Evolutionary conservation across 306 rosid species (phyloP).

Genomic region (Albizia julibrissin): DNA sequence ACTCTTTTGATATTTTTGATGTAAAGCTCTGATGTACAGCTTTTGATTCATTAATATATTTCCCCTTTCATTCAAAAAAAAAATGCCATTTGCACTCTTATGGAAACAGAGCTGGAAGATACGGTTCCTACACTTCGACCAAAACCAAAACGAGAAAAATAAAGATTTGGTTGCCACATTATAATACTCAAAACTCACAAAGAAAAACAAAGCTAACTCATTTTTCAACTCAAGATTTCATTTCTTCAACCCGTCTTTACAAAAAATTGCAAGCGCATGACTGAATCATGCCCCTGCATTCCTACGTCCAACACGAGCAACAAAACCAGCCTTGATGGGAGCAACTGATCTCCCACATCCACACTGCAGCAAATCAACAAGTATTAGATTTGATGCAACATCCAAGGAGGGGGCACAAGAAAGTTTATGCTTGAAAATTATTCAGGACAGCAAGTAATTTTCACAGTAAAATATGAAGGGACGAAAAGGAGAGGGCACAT

Average conservation of each 20-base stretch:
- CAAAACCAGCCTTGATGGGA: constrained; percentile 94
- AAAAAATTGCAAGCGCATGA: background rate
- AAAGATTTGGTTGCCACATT: background rate
- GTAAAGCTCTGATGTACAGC: too few relatives aligned
- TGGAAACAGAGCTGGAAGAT: background rate
- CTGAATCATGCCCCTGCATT: constrained; percentile 62
- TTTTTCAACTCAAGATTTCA: background rate
- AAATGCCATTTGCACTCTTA: background rate
- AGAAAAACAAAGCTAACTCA: background rate
- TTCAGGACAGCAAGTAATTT: background rate
- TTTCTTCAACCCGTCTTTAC: constrained; percentile 6
- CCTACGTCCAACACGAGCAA: constrained; percentile 97
- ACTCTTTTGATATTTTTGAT: too few relatives aligned
- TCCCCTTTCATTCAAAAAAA: too few relatives aligned
- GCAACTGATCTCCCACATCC: constrained; percentile 95
- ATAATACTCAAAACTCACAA: constrained; percentile 3
- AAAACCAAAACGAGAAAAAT: background rate
- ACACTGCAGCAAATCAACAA: constrained; percentile 59
- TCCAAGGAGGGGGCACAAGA: background rate
- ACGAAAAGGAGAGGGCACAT: background rate
- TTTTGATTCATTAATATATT: too few relatives aligned
- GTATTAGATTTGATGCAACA: background rate
- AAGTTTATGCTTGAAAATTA: background rate
- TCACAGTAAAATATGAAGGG: background rate
- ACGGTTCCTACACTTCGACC: background rate